phyloP scores from a whole-genome alignment of 2,329 filamentous ascomycete genomes.

The Fusarium pseudograminearum region DNA sequence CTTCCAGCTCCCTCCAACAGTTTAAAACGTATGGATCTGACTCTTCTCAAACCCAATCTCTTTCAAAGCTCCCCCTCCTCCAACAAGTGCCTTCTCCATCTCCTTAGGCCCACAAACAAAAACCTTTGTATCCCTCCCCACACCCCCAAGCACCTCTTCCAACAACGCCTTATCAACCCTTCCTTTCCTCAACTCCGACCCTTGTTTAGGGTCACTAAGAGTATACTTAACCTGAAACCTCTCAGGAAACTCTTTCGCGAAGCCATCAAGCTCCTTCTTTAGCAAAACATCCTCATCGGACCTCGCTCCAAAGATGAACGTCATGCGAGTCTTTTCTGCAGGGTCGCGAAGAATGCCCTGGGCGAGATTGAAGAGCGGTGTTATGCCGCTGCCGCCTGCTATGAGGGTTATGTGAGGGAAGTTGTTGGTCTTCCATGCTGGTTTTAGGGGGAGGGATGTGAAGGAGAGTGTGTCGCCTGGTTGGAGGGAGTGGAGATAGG shows the following conservation, averaged over 20 bases:
- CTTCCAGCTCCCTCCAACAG: fast-evolving
- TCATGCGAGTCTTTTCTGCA: slow-evolving; percentile 70
- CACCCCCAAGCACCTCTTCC: slow-evolving; percentile 56
- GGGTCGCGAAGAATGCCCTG: slow-evolving; percentile 72
- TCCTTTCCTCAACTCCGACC: slow-evolving; percentile 62
- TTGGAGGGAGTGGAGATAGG: slow-evolving; percentile 72
- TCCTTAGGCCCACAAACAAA: slow-evolving; percentile 77
- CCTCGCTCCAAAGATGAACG: slow-evolving; percentile 75
- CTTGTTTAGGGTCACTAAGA: slow-evolving; percentile 61
- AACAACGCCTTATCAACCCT: slow-evolving; percentile 70
- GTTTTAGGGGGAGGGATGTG: slow-evolving; percentile 59
- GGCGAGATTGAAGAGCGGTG: slow-evolving; percentile 74
- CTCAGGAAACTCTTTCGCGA: slow-evolving; percentile 63
- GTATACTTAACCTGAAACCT: slow-evolving; percentile 70
- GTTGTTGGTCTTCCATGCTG: slow-evolving; percentile 63
- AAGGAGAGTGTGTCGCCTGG: slow-evolving; percentile 73
- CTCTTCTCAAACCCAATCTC: slow-evolving; percentile 69
- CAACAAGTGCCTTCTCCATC: slow-evolving; percentile 71
- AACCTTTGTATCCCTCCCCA: slow-evolving; percentile 65
- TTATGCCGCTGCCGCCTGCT: slow-evolving; percentile 79
- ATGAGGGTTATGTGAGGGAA: slow-evolving; percentile 70
- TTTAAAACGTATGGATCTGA: slow-evolving; percentile 69
- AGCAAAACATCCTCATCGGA: slow-evolving; percentile 70
- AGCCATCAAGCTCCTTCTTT: slow-evolving; percentile 66
- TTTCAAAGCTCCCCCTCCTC: slow-evolving; percentile 64